phyloP scores from a whole-genome alignment of 2,329 filamentous ascomycete genomes.

The Aphanocladium album region DNA sequence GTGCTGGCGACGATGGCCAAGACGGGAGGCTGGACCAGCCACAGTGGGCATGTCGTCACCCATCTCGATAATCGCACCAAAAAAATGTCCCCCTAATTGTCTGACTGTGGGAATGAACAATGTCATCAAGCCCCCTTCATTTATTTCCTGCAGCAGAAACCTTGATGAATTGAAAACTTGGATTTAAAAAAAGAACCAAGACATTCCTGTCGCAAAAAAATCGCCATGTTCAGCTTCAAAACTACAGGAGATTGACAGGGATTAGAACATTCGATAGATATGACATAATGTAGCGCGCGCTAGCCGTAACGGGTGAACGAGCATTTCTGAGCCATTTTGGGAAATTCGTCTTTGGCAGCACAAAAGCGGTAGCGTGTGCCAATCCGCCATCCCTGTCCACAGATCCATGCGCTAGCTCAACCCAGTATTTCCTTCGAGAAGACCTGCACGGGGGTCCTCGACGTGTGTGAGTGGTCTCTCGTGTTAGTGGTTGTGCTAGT shows the following conservation, averaged over 20 bases:
- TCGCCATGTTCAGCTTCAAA: neutral
- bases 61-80: slow-evolving; percentile 1
- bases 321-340: neutral
- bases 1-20: neutral
- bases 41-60: neutral
- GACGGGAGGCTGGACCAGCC: slow-evolving; percentile 4
- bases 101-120: neutral
- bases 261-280: neutral
- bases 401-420: neutral
- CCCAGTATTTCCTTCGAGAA: slow-evolving; percentile 8
- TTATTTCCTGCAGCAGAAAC: neutral
- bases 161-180: neutral
- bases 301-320: neutral
- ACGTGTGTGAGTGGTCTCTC: neutral
- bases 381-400: neutral
- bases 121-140: neutral
- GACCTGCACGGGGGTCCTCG: neutral
- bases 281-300: slow-evolving; percentile 9
- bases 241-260: neutral
- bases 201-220: neutral
- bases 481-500: neutral
- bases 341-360: slow-evolving; percentile 5
- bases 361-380: too few species aligned
- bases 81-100: neutral
- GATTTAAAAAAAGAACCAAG: neutral